Evolutionary conservation across 495 filamentous ascomycete genomes (phyloP).

Genomic region (Letharia lupina): DNA sequence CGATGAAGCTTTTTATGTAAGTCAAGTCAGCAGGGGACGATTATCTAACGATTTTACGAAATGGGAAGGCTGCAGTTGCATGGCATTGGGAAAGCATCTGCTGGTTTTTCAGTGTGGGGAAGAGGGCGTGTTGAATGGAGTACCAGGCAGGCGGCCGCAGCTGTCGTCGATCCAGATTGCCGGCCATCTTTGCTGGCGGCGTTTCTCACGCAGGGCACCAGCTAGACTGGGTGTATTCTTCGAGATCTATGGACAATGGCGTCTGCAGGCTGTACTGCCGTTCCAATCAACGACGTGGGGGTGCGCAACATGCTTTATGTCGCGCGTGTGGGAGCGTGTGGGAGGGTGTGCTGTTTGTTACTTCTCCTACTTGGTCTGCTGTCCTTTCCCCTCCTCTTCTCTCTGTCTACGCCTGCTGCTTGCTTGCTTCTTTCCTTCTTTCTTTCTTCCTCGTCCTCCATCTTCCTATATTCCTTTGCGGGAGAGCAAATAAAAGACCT

Average conservation of each 20-base stretch:
- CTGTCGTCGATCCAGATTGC: not conserved
- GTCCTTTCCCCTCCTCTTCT: slow-evolving; percentile 3
- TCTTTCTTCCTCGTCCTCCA: not conserved
- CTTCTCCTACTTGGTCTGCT: not conserved
- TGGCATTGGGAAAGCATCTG: slow-evolving; percentile 5
- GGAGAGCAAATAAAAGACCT: not conserved
- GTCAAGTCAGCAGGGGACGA: not conserved
- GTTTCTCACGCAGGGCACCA: slow-evolving; percentile 9
- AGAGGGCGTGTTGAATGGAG: not conserved
- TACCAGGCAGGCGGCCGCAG: not conserved
- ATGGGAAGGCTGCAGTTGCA: slow-evolving; percentile 3
- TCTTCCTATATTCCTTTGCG: not conserved
- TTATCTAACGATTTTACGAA: slow-evolving; percentile 9
- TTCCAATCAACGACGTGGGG: slow-evolving; percentile 17
- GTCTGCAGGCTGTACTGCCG: slow-evolving; percentile 10
- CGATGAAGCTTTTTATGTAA: slow-evolving; percentile 60
- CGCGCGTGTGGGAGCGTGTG: slow-evolving; percentile 17
- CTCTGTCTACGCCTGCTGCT: not conserved
- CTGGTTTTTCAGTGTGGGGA: slow-evolving; percentile 11
- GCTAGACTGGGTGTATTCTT: not conserved
- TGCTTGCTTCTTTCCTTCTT: slow-evolving; percentile 3
- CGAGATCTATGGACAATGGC: slow-evolving; percentile 11
- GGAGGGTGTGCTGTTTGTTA: slow-evolving; percentile 3
- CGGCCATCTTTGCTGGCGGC: not conserved
- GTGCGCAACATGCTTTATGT: slow-evolving; percentile 4